phyloP scores from a whole-genome alignment of 176 grass and related monocot species.

The Stipa capillata region DNA sequence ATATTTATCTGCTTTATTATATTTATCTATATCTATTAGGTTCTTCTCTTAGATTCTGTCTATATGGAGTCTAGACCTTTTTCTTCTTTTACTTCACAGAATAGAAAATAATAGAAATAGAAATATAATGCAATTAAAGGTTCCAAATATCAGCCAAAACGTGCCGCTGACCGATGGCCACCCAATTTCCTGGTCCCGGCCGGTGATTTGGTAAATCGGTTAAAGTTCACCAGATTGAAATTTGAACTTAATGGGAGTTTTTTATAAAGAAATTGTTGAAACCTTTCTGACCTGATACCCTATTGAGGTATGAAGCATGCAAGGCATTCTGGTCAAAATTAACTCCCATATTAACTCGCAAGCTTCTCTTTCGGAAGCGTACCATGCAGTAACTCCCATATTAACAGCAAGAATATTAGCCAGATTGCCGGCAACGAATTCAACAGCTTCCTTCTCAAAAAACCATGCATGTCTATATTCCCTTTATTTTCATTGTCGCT shows the following conservation, averaged over 20 bases:
- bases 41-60: too few relatives aligned
- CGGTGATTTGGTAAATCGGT: background rate
- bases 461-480: background rate
- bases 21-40: too few relatives aligned
- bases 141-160: background rate
- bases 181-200: background rate
- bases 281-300: background rate
- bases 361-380: background rate
- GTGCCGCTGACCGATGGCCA: background rate
- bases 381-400: background rate
- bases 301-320: background rate
- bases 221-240: background rate
- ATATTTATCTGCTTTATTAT: too few relatives aligned
- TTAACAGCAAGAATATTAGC: background rate
- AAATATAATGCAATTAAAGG: too few relatives aligned
- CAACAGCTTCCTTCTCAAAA: background rate
- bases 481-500: background rate
- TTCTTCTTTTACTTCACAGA: too few relatives aligned
- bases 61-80: too few relatives aligned
- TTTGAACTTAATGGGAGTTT: background rate
- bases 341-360: too few relatives aligned
- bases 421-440: background rate
- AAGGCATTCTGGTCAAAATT: background rate
- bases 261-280: background rate
- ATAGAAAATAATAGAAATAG: too few relatives aligned